Percentiles rank a stretch among this genome's conserved stretches.
Conservation (phyloP, 345 rosid species). For the Pistacia integerrima region DNA sequence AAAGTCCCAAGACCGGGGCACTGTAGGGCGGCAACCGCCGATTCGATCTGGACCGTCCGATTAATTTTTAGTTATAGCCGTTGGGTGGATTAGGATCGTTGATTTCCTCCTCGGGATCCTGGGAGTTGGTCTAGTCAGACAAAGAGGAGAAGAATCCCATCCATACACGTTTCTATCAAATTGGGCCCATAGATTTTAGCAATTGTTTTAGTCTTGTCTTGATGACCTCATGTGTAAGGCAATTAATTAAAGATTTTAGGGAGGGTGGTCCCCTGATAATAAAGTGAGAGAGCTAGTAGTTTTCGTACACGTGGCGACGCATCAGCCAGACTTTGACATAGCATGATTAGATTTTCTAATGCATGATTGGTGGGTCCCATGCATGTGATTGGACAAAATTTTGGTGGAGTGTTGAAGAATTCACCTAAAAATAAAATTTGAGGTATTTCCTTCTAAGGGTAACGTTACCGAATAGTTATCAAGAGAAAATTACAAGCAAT, state of each 20-base stretch:
- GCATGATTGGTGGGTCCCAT: constrained; percentile 34
- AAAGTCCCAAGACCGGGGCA: constrained; percentile 39
- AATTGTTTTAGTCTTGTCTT: constrained; percentile 13
- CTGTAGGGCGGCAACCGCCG: constrained; percentile 85
- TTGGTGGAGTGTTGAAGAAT: background rate
- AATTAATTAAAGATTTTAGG: background rate
- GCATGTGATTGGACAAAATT: background rate
- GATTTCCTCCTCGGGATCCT: constrained; percentile 35
- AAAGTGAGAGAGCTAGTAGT: background rate
- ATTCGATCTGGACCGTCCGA: constrained; percentile 45
- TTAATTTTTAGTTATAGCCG: constrained; percentile 42
- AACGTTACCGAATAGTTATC: too few relatives aligned
- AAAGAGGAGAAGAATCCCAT: constrained; percentile 35
- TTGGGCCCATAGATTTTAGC: constrained; percentile 21
- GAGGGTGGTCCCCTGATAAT: constrained; percentile 9
- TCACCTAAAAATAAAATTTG: background rate
- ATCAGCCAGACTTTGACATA: constrained; percentile 25
- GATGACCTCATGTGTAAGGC: constrained; percentile 46
- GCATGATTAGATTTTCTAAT: constrained; percentile 17
- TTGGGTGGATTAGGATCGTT: constrained; percentile 48
- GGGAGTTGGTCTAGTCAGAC: constrained; percentile 16
- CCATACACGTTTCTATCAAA: constrained; percentile 43
- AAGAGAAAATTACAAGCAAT: too few relatives aligned
- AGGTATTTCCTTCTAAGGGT: background rate
- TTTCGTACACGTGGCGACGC: constrained; percentile 30